Percentiles rank a stretch among this genome's conserved stretches.
Evolutionary conservation across 306 rosid genomes (phyloP).

Genomic region (Gastrolobium villosum): DNA sequence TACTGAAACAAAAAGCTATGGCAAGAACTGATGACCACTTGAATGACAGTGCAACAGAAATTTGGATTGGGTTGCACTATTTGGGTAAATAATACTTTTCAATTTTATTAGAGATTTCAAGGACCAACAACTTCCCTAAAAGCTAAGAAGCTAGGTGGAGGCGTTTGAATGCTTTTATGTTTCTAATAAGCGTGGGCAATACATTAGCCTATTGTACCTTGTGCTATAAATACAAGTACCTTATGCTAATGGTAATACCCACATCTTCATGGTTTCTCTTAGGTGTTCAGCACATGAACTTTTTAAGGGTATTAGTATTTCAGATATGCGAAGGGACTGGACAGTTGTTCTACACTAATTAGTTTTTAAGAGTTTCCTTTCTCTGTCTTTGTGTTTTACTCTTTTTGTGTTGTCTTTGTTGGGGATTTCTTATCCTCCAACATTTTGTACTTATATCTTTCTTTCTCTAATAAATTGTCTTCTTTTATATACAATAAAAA

Average conservation of each 20-base stretch:
- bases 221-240: not conserved
- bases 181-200: not conserved
- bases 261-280: not conserved
- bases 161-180: not conserved
- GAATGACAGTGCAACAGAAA: not conserved
- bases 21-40: not conserved
- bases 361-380: not conserved
- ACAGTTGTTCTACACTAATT: not conserved
- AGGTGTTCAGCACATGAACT: not conserved
- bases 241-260: not conserved
- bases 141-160: too few species aligned
- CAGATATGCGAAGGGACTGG: not conserved
- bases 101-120: not conserved
- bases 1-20: conserved; percentile 2
- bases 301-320: not conserved
- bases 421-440: conserved; percentile 1
- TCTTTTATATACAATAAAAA: not conserved
- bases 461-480: not conserved
- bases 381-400: not conserved
- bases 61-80: conserved; percentile 10
- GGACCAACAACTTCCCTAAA: not conserved
- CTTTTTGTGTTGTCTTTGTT: not conserved
- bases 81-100: not conserved
- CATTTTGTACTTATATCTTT: not conserved
- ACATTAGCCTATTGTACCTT: not conserved